Evolutionary conservation across 1,139 yeast species (phyloP).

Genomic region (Suhomyces bribrorum): DNA sequence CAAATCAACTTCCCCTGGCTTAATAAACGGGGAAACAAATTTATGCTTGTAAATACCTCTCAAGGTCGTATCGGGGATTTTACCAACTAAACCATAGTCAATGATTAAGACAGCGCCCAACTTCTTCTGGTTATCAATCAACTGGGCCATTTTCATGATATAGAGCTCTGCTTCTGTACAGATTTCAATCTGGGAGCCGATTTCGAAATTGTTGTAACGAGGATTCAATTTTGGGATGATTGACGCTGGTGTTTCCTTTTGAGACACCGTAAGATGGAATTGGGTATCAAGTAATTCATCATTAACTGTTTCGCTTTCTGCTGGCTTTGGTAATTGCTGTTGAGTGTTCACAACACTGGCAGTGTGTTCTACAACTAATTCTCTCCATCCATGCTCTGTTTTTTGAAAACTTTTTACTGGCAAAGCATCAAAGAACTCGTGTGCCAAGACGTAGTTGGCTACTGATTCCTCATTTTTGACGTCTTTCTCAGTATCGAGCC

Average conservation of each 20-base stretch:
- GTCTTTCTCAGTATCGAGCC: slow-evolving; percentile 74
- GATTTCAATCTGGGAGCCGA: slow-evolving; percentile 65
- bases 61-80: slow-evolving; percentile 67
- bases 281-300: slow-evolving; percentile 34
- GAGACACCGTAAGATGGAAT: slow-evolving; percentile 62
- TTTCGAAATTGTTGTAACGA: slow-evolving; percentile 56
- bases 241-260: slow-evolving; percentile 65
- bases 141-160: slow-evolving; percentile 45
- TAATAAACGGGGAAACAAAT: slow-evolving; percentile 72
- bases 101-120: slow-evolving; percentile 69
- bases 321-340: slow-evolving; percentile 25
- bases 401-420: slow-evolving; percentile 73
- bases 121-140: slow-evolving; percentile 33
- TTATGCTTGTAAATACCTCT: slow-evolving; percentile 75
- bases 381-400: slow-evolving; percentile 74
- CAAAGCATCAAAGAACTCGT: slow-evolving; percentile 85
- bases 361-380: slow-evolving; percentile 62
- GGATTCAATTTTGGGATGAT: slow-evolving; percentile 53
- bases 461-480: slow-evolving; percentile 35
- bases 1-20: slow-evolving; percentile 80
- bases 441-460: slow-evolving; percentile 73
- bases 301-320: background rate
- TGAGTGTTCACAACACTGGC: slow-evolving; percentile 45
- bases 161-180: slow-evolving; percentile 73
- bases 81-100: slow-evolving; percentile 72